Conservation (phyloP, 495 filamentous ascomycete genomes). For the Alectoria sarmentosa region DNA sequence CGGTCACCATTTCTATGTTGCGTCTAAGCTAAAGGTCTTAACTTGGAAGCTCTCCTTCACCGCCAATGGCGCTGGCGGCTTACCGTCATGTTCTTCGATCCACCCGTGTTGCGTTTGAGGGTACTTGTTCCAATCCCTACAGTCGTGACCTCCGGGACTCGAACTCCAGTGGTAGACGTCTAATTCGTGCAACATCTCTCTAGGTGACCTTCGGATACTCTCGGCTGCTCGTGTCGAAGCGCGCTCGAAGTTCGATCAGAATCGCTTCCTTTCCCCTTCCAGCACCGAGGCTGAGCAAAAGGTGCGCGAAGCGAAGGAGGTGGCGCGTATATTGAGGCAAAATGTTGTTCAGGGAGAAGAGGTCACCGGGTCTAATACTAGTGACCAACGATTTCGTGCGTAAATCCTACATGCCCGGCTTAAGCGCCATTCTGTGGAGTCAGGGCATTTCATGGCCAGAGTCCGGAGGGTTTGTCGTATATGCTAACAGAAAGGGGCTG, state of each 20-base stretch:
- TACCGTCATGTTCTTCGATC: slow-evolving; percentile 83
- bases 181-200: slow-evolving; percentile 8
- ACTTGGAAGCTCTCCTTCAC: neutral
- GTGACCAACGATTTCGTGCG: slow-evolving; percentile 59
- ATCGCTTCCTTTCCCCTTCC: slow-evolving; percentile 48
- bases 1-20: neutral
- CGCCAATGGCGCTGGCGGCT: slow-evolving; percentile 58
- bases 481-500: neutral
- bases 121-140: slow-evolving; percentile 39
- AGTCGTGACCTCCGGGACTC: neutral
- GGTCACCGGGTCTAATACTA: slow-evolving; percentile 40
- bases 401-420: slow-evolving; percentile 12
- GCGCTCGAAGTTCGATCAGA: slow-evolving; percentile 61
- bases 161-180: neutral
- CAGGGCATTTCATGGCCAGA: neutral
- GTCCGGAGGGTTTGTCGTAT: neutral
- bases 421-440: neutral
- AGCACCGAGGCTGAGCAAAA: slow-evolving; percentile 41
- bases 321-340: slow-evolving; percentile 68
- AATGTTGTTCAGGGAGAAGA: slow-evolving; percentile 81
- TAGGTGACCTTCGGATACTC: slow-evolving; percentile 62
- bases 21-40: neutral
- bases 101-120: slow-evolving; percentile 73
- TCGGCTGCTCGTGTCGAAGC: slow-evolving; percentile 62
- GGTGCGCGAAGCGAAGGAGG: slow-evolving; percentile 73